These are phyloP conservation scores for Paxillus rubicundulus DNA, from an alignment of 768 basidiomycete species.

Conservation along the genomic window DNA sequence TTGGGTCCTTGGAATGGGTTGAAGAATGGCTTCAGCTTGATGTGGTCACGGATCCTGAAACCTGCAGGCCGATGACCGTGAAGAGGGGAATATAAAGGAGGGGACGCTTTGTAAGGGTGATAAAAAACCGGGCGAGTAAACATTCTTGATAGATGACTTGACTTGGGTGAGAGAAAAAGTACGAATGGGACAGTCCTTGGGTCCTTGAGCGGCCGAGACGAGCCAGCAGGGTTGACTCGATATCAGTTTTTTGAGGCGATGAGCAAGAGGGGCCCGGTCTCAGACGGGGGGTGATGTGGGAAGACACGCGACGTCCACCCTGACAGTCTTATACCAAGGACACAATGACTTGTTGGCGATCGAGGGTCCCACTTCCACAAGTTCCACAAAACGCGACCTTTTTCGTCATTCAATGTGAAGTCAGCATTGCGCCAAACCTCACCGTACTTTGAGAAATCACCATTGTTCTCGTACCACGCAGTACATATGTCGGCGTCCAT, in stretches of 20 bases:
- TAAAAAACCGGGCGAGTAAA: conserved; percentile 10
- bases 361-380: neutral
- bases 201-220: neutral
- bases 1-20: conserved; percentile 14
- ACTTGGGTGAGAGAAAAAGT: neutral
- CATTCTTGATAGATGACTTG: conserved; percentile 11
- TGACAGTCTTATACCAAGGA: conserved; percentile 17
- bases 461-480: conserved; percentile 15
- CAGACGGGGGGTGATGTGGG: neutral
- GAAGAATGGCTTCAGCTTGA: conserved; percentile 19
- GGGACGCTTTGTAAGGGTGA: conserved; percentile 15
- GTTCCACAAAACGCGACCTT: conserved; percentile 5
- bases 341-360: neutral
- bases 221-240: neutral
- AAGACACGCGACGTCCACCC: neutral
- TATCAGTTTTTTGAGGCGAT: neutral
- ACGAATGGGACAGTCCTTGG: neutral
- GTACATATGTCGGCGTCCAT: conserved; percentile 10
- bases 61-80: conserved; percentile 21
- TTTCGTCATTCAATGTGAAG: conserved; percentile 7
- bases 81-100: conserved; percentile 4
- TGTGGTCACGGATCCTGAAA: conserved; percentile 19
- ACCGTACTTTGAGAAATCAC: neutral
- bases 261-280: neutral
- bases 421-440: neutral